phyloP scores from a whole-genome alignment of 441 rosid genomes.

The Euphorbia schlechtendalii region DNA sequence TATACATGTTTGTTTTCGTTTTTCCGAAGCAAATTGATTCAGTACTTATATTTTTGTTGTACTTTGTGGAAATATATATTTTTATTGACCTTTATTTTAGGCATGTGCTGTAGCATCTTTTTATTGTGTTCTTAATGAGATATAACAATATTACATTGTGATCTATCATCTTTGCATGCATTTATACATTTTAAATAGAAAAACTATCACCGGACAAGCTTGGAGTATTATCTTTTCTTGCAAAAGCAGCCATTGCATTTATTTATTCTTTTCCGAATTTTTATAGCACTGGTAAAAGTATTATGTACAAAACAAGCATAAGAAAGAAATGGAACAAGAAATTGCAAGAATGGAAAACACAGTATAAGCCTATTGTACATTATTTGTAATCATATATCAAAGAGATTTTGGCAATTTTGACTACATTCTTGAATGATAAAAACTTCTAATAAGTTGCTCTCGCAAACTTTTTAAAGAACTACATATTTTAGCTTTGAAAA shows the following conservation, averaged over 20 bases:
- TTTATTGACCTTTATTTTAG: not conserved
- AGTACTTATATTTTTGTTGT: not conserved
- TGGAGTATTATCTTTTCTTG: not conserved
- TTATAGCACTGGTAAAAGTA: not conserved
- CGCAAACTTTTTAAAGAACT: too few species aligned
- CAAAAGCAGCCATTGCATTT: not conserved
- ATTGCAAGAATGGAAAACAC: not conserved
- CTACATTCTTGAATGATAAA: not conserved
- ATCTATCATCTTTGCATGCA: not conserved
- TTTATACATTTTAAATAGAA: not conserved
- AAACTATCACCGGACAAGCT: not conserved
- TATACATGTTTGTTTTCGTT: not conserved
- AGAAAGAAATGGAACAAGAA: not conserved
- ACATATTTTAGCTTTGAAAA: too few species aligned
- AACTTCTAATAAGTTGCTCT: too few species aligned
- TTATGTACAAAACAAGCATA: too few species aligned
- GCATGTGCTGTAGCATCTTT: not conserved
- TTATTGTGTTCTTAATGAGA: not conserved
- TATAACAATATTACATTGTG: not conserved
- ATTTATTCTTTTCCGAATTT: not conserved
- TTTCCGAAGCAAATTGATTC: not conserved
- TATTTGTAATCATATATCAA: not conserved
- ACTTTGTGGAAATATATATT: not conserved
- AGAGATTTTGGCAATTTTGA: not conserved
- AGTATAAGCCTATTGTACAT: not conserved